phyloP scores from a whole-genome alignment of 2,329 filamentous ascomycete species.

The Catunica adiposa region DNA sequence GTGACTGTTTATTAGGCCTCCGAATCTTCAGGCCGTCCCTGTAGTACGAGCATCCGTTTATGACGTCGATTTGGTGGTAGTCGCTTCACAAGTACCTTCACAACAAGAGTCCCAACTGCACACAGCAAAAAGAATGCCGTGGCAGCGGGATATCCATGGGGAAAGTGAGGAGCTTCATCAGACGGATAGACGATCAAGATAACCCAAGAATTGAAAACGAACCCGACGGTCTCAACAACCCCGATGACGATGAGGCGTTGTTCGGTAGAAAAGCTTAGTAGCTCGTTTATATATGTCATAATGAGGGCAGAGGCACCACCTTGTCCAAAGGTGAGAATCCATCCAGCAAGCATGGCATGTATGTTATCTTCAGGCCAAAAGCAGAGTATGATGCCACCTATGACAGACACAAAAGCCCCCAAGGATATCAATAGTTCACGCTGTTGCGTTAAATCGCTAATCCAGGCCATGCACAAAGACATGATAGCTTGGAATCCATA shows the following conservation, averaged over 20 bases:
- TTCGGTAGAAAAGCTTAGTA: constrained; percentile 29
- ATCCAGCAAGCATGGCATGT: constrained; percentile 22
- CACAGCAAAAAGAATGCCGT: constrained; percentile 21
- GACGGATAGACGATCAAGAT: constrained; percentile 24
- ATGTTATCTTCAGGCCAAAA: constrained; percentile 22
- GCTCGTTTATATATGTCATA: constrained; percentile 33
- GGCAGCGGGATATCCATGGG: constrained; percentile 23
- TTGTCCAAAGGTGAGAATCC: constrained; percentile 23
- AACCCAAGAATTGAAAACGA: constrained; percentile 29
- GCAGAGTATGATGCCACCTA: constrained; percentile 22
- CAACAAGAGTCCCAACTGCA: constrained; percentile 17
- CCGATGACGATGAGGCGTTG: constrained; percentile 33
- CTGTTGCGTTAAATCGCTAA: constrained; percentile 32
- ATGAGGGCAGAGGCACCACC: constrained; percentile 23
- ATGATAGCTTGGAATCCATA: constrained; percentile 27
- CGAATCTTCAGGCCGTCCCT: neutral
- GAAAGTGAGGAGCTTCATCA: constrained; percentile 24
- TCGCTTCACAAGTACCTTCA: constrained; percentile 13
- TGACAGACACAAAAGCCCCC: constrained; percentile 25
- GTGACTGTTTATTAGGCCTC: neutral
- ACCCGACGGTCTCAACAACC: constrained; percentile 29
- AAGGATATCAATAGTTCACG: constrained; percentile 38
- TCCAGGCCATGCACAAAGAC: constrained; percentile 37
- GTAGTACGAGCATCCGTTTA: neutral
- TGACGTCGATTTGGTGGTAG: neutral